A percentile compares a stretch with the other conserved stretches of the same genome.
These are phyloP conservation scores for Rubia peregrina DNA, from an alignment of 305 asterid genomes.

Conservation along the genomic window DNA sequence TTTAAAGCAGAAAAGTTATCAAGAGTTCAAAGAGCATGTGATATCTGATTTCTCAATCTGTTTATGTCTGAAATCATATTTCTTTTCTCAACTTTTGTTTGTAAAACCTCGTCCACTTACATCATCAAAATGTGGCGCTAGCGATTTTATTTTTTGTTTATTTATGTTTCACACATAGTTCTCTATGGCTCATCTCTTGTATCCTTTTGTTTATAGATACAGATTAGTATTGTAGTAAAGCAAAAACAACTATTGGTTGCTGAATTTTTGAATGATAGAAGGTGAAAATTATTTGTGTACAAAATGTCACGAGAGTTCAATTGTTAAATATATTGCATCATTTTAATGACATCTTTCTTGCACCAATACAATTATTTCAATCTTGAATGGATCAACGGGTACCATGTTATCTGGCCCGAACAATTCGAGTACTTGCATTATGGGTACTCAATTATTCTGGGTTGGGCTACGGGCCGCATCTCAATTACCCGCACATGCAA, in stretches of 20 bases:
- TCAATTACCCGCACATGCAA: no score
- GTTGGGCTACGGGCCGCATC: no score
- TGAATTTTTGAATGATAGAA: no score
- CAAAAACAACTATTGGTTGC: neutral
- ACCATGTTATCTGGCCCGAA: no score
- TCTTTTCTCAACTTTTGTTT: neutral
- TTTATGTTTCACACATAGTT: neutral
- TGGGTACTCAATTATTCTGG: no score
- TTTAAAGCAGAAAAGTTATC: conserved; percentile 76
- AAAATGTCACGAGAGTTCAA: no score
- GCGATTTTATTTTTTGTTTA: neutral
- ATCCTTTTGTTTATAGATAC: neutral
- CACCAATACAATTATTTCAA: no score
- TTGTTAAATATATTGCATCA: no score
- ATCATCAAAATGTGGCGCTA: neutral
- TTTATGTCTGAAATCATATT: neutral
- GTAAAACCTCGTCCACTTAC: neutral
- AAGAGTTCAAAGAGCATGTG: conserved; percentile 75
- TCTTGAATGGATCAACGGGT: no score
- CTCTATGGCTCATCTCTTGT: neutral
- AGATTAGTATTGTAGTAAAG: neutral
- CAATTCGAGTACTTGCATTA: no score
- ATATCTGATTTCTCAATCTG: neutral
- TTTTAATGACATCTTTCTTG: no score
- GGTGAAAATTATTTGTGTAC: no score